These are phyloP conservation scores for Eucalyptus curtisii DNA, from an alignment of 345 rosid species.

Conservation along the genomic window DNA sequence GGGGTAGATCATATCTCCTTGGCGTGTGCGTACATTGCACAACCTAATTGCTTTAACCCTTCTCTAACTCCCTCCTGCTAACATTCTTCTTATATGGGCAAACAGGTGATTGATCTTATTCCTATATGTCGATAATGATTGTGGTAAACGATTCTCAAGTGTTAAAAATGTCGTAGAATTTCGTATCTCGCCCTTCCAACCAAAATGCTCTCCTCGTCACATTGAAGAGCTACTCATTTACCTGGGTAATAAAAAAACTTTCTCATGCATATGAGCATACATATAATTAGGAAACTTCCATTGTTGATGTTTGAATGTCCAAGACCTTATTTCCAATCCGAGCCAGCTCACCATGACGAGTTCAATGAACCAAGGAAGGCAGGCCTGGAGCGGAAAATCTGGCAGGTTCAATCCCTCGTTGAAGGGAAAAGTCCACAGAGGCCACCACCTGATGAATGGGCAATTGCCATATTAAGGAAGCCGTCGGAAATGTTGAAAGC, in stretches of 20 bases:
- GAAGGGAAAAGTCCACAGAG: background rate
- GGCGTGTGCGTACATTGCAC: background rate
- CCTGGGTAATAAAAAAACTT: background rate
- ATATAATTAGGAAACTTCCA: background rate
- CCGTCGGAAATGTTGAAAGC: background rate
- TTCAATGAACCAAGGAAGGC: background rate
- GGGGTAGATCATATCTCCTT: background rate
- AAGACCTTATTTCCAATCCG: background rate
- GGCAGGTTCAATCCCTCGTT: background rate
- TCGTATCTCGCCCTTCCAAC: background rate
- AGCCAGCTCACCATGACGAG: background rate
- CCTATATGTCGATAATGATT: background rate
- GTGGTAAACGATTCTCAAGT: background rate
- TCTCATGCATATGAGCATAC: background rate
- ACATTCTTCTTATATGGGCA: background rate
- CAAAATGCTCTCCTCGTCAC: background rate
- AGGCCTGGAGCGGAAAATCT: background rate
- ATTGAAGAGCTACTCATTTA: background rate
- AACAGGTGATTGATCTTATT: background rate
- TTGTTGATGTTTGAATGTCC: background rate
- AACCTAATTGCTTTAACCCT: background rate
- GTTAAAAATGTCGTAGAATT: background rate
- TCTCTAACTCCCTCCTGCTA: background rate
- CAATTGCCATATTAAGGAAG: background rate
- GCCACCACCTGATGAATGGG: background rate